Conservation (phyloP, 257 asterid genomes). For the Gentiana dahurica region DNA sequence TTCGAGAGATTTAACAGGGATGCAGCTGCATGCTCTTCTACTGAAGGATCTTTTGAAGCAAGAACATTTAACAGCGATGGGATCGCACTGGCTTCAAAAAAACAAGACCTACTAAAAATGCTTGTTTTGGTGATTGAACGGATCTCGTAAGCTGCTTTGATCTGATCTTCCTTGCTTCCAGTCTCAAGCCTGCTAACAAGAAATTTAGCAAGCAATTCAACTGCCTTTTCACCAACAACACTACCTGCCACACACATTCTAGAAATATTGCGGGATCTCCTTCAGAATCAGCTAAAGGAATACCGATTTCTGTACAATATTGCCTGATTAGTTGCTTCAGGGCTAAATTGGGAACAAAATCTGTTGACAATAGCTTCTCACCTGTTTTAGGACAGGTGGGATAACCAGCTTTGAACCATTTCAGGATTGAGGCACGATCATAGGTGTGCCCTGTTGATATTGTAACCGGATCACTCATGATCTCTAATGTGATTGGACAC, state of each 20-base stretch:
- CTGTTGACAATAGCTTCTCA: conserved; percentile 27
- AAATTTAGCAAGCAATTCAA: conserved; percentile 35
- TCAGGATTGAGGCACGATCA: conserved; percentile 55
- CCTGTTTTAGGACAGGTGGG: conserved; percentile 80
- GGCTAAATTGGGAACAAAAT: conserved; percentile 55
- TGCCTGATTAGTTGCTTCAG: conserved; percentile 41
- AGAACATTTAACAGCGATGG: conserved; percentile 41
- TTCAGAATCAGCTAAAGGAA: conserved; percentile 28
- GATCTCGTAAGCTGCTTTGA: conserved; percentile 49
- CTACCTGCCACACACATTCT: conserved; percentile 22
- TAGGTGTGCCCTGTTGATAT: conserved; percentile 76
- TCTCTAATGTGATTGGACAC: conserved; percentile 76
- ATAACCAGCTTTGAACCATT: conserved; percentile 72
- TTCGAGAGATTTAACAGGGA: conserved; percentile 56
- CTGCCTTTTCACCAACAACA: conserved; percentile 37
- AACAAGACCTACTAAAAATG: conserved; percentile 61
- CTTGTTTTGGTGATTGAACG: conserved; percentile 77
- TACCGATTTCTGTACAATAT: conserved; percentile 25
- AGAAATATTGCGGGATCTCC: conserved; percentile 7
- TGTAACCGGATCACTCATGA: conserved; percentile 80
- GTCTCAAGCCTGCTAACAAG: conserved; percentile 38
- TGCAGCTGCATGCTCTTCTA: conserved; percentile 54
- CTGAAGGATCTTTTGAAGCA: conserved; percentile 20
- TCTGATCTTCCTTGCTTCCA: conserved; percentile 30
- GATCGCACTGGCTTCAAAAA: conserved; percentile 51